Evolutionary conservation across 2,329 filamentous ascomycete species (phyloP).

Genomic region (Cordyceps farinosa): DNA sequence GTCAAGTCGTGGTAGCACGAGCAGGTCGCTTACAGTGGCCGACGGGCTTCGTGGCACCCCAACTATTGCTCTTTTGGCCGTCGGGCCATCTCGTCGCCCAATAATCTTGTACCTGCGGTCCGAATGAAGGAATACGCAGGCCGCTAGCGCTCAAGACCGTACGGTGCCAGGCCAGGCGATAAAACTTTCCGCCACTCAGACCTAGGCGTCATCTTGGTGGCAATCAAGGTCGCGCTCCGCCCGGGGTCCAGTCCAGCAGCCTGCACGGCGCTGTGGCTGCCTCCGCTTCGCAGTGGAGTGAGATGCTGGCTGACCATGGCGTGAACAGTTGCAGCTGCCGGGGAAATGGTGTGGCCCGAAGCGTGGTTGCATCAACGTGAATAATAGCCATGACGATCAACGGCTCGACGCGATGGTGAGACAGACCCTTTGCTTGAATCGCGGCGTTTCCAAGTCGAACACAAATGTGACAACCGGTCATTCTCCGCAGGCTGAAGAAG

Average conservation of each 20-base stretch:
- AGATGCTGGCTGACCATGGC: neutral
- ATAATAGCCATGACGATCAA: conserved; percentile 1
- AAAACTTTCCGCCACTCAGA: conserved; percentile 2
- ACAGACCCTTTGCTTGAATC: conserved; percentile 4
- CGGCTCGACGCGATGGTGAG: conserved; percentile 5
- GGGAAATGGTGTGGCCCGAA: neutral
- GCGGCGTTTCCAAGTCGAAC: neutral
- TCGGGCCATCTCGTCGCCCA: conserved; percentile 1
- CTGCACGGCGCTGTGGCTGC: neutral
- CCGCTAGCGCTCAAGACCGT: conserved; percentile 8
- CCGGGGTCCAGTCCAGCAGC: neutral
- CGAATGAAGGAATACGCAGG: conserved; percentile 15
- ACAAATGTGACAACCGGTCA: neutral
- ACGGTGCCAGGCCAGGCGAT: conserved; percentile 2
- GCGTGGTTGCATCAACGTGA: neutral
- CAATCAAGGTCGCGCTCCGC: neutral
- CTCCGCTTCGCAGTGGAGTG: conserved; percentile 4
- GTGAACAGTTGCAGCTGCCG: neutral
- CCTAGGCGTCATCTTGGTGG: neutral
- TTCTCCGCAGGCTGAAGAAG: neutral
- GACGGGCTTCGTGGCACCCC: neutral
- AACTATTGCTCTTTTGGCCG: conserved; percentile 7
- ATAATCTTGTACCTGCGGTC: conserved; percentile 14
- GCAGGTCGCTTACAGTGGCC: neutral
- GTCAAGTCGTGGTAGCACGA: neutral